phyloP scores from a whole-genome alignment of 2,329 filamentous ascomycete genomes.

The Penicillium olsonii region DNA sequence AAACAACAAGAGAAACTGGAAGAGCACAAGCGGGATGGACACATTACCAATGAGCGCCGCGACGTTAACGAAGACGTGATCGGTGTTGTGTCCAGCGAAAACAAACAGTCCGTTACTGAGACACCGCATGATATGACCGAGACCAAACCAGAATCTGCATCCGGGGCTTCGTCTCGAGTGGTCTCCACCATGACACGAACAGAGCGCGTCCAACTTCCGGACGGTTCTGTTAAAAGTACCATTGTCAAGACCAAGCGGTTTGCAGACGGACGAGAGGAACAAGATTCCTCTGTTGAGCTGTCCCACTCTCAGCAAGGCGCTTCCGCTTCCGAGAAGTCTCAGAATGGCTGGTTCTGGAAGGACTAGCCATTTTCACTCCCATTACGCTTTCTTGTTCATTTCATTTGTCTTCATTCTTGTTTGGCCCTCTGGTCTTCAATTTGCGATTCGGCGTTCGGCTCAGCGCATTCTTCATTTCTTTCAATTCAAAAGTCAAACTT shows the following conservation, averaged over 20 bases:
- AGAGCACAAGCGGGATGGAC: slow-evolving; percentile 7
- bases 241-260: slow-evolving; percentile 60
- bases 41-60: slow-evolving; percentile 12
- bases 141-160: slow-evolving; percentile 1
- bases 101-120: slow-evolving; percentile 26
- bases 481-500: background rate
- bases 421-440: slow-evolving; percentile 5
- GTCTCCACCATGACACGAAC: slow-evolving; percentile 61
- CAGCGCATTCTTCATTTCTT: background rate
- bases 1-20: slow-evolving; percentile 25
- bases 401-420: slow-evolving; percentile 2
- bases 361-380: slow-evolving; percentile 18
- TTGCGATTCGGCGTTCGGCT: background rate
- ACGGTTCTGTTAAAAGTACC: slow-evolving; percentile 61
- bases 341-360: slow-evolving; percentile 43
- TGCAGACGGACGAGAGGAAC: slow-evolving; percentile 62
- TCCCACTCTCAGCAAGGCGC: slow-evolving; percentile 24
- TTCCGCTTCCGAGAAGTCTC: slow-evolving; percentile 13
- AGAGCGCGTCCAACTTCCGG: slow-evolving; percentile 55
- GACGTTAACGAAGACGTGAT: slow-evolving; percentile 31
- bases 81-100: slow-evolving; percentile 28
- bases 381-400: slow-evolving; percentile 6
- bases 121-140: slow-evolving; percentile 5
- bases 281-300: slow-evolving; percentile 54
- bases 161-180: slow-evolving; percentile 33